A percentile compares a stretch with the other conserved stretches of the same genome.
phyloP scores from a whole-genome alignment of 768 basidiomycete species.

The Pisolithus tinctorius region DNA sequence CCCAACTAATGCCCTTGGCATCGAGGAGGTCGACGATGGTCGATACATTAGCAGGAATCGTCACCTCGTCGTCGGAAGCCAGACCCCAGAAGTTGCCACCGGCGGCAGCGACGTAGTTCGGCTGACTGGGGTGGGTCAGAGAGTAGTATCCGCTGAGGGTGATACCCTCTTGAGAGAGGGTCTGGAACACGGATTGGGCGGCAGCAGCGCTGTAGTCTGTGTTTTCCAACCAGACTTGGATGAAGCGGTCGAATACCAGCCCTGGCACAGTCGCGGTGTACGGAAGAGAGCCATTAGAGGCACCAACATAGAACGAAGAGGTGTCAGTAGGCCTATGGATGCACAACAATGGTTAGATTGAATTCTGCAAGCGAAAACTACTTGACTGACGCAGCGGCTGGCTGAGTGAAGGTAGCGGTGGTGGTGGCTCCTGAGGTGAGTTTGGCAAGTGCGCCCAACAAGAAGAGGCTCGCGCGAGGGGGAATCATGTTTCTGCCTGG shows the following conservation, averaged over 20 bases:
- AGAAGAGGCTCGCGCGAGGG: background rate
- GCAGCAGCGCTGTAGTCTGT: slow-evolving; percentile 37
- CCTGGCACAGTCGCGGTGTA: slow-evolving; percentile 33
- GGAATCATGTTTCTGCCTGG: background rate
- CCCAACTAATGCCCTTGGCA: slow-evolving; percentile 51
- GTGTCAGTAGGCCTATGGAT: slow-evolving; percentile 16
- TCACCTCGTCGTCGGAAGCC: slow-evolving; percentile 32
- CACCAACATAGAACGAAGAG: slow-evolving; percentile 33
- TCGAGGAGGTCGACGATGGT: slow-evolving; percentile 56
- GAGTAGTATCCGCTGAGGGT: slow-evolving; percentile 40
- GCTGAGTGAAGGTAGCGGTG: slow-evolving; percentile 15
- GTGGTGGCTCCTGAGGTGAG: background rate
- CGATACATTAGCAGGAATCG: slow-evolving; percentile 41
- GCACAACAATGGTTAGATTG: slow-evolving; percentile 1
- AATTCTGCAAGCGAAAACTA: background rate
- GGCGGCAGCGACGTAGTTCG: slow-evolving; percentile 46
- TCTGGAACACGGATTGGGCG: slow-evolving; percentile 19
- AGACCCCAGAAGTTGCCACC: slow-evolving; percentile 49
- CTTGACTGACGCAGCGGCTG: slow-evolving; percentile 16
- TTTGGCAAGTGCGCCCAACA: background rate
- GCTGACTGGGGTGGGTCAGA: slow-evolving; percentile 52
- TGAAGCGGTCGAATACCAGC: slow-evolving; percentile 38
- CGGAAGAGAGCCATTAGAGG: slow-evolving; percentile 35
- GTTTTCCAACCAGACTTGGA: slow-evolving; percentile 55
- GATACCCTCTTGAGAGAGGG: slow-evolving; percentile 45